Percentiles rank a stretch among this genome's conserved stretches.
phyloP scores from a whole-genome alignment of 2,329 filamentous ascomycete genomes.

The Myriosclerotinia curreyana region DNA sequence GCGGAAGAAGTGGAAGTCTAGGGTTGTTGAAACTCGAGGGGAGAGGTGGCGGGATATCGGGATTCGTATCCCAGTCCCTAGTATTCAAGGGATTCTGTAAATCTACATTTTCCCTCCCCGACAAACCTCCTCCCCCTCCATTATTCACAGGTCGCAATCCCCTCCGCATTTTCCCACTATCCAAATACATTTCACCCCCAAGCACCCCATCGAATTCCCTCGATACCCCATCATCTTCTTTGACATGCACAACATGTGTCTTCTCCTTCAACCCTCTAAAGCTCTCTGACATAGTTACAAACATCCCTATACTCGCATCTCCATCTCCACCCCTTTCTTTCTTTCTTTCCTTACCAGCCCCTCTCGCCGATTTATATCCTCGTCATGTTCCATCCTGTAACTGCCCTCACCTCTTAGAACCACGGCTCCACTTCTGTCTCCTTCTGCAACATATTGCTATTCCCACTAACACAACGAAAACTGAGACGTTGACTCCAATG shows the following conservation, averaged over 20 bases:
- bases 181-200: conserved; percentile 1
- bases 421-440: not conserved
- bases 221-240: conserved; percentile 6
- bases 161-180: conserved; percentile 2
- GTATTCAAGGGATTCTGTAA: not conserved
- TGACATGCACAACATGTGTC: not conserved
- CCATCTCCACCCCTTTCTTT: not conserved
- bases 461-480: not conserved
- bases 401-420: not conserved
- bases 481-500: not conserved
- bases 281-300: not conserved
- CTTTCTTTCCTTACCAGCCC: not conserved
- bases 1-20: not conserved
- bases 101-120: not conserved
- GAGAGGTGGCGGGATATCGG: not conserved
- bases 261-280: not conserved
- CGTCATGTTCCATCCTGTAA: not conserved
- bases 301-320: not conserved
- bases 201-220: conserved; percentile 10
- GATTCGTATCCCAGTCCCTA: not conserved
- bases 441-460: not conserved
- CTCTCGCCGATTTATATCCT: not conserved
- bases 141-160: not conserved
- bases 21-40: not conserved
- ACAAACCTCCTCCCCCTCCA: no score